A percentile compares a stretch with the other conserved stretches of the same genome.
Conservation (phyloP, 176 grass and related monocot genomes). For the Oryza nivara region DNA sequence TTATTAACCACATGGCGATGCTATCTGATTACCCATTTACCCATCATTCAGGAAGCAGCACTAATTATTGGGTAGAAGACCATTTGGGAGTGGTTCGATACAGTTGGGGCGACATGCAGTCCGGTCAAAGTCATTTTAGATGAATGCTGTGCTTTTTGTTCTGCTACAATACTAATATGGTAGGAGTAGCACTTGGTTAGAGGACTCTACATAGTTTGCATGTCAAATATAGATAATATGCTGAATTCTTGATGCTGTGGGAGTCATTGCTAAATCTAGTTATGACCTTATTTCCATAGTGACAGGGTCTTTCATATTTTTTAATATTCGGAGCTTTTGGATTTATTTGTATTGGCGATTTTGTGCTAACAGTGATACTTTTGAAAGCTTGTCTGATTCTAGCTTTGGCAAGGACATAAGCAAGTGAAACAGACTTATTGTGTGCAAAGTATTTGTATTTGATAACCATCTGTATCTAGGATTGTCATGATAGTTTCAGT, state of each 20-base stretch:
- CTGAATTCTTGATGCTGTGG: background rate
- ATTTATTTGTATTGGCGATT: background rate
- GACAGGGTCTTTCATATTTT: conserved; percentile 1
- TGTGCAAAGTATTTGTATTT: conserved; percentile 14
- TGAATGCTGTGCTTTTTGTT: background rate
- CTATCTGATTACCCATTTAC: too few relatives aligned
- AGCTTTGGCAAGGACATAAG: background rate
- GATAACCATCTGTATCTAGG: background rate
- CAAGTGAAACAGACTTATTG: background rate
- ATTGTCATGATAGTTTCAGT: conserved; percentile 9
- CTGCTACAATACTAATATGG: too few relatives aligned
- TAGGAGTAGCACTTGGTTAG: background rate
- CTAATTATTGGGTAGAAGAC: background rate
- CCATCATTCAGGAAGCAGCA: background rate
- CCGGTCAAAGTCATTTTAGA: background rate
- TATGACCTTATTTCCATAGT: background rate
- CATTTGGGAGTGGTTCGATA: background rate
- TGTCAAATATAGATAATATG: background rate
- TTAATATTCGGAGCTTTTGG: background rate
- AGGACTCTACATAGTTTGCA: background rate
- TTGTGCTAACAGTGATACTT: conserved; percentile 10
- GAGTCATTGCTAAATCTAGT: background rate
- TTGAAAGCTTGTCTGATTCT: background rate
- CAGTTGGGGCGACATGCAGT: background rate
- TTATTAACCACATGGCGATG: background rate